Evolutionary conservation across 1,284 basidiomycete species (phyloP).

Genomic region (Ustilago esculenta): DNA sequence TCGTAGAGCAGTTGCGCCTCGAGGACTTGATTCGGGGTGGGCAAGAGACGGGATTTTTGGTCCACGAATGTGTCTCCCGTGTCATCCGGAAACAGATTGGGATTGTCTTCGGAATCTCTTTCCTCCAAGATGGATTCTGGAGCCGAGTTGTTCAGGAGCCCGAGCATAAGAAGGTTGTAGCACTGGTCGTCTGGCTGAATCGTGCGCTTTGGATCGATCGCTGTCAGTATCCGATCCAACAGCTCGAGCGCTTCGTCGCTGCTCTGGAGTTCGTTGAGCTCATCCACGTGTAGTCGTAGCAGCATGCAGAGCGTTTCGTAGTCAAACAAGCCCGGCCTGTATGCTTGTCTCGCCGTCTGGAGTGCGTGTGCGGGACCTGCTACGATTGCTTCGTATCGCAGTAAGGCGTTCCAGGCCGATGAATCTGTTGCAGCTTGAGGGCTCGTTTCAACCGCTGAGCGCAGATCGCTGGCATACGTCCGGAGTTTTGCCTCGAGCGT

Average conservation of each 20-base stretch:
- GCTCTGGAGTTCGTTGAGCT: conserved; percentile 26
- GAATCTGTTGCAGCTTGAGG: conserved; percentile 2
- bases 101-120: neutral
- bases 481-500: conserved; percentile 3
- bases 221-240: conserved; percentile 15
- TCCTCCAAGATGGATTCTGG: neutral
- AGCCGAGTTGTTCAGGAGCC: conserved; percentile 2
- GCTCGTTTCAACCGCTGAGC: neutral
- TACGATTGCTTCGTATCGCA: conserved; percentile 30
- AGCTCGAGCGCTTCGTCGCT: conserved; percentile 54
- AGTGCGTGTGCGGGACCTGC: conserved; percentile 23
- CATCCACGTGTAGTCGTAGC: conserved; percentile 20
- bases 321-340: neutral
- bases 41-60: neutral
- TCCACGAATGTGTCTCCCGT: neutral
- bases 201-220: conserved; percentile 13
- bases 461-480: conserved; percentile 16
- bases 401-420: conserved; percentile 25
- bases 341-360: conserved; percentile 12
- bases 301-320: conserved; percentile 17
- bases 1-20: conserved; percentile 54
- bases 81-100: neutral
- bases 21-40: conserved; percentile 39
- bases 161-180: conserved; percentile 31
- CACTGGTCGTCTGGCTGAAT: conserved; percentile 14